Base-by-base conservation (phyloP, 306 rosid genomes). In the Datisca glomerata region DNA sequence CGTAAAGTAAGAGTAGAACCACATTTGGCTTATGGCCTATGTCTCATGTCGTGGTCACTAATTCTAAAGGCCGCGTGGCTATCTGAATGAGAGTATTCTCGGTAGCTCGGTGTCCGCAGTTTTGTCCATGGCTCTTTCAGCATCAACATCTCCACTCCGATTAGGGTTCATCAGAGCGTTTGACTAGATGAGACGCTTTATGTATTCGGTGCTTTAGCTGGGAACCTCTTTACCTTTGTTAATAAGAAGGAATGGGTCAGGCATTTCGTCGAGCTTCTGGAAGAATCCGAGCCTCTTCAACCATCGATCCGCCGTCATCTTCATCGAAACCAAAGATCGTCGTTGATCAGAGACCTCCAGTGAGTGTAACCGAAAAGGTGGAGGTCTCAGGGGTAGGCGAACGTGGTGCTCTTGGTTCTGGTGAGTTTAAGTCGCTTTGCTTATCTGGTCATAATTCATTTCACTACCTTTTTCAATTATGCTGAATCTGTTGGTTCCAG, bases 191-290 rank as follows among this genome's bases (percentile, higher is more conserved):
- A 31, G n/a, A 31, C n/a, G 36, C 36, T 12, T 31, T 14, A 12
- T 31, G 3, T 8, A 10, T 8, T 11, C n/a, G n/a, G n/a, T n/a
- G n/a, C n/a, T n/a, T n/a, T 31, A 31, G 9, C 2, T 31, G n/a
- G 36, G n/a, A 8, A 31, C 36, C 3, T 31, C n/a, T 31, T 8
- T 11, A n/a, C n/a, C 36, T 31, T 2, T 16, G 10, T 12, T 6
- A 18, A 49, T 19, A 12, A n/a, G 32, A 12, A 47, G 33, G 43
- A 41, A 89, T 85, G 96, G 98, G 96, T 42, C 96, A 85, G 94
- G 98, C 86, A 47, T 86, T 91, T 66, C 98, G 96, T 63, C 86
- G 93, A 66, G 98, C 92, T 15, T 68, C 93, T 49, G 92, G 86
- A 19, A 80, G 79, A 70, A 56, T 76, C 47, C 76, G 70, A 21